A percentile compares a stretch with the other conserved stretches of the same genome.
Conservation (phyloP, 495 filamentous ascomycete genomes). For the Daldinia caldariorum region DNA sequence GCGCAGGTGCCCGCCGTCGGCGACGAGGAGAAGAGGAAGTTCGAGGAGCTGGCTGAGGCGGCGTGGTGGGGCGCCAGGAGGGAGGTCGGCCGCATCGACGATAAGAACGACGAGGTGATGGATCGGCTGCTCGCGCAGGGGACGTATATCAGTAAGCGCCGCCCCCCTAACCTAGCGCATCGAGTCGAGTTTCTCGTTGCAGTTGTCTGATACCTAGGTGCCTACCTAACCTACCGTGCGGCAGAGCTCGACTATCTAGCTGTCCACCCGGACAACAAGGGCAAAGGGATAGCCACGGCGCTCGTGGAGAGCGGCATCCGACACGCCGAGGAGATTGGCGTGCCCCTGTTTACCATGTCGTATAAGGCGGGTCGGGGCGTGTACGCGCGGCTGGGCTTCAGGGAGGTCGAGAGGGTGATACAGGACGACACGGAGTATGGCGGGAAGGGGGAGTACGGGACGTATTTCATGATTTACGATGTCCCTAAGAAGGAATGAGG, state of each 20-base stretch:
- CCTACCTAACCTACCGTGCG: not conserved
- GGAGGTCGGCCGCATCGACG: not conserved
- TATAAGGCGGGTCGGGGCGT: not conserved
- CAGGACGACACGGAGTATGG: not conserved
- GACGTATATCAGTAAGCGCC: not conserved
- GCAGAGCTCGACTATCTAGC: not conserved
- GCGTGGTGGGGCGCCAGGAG: not conserved
- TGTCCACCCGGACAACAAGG: not conserved
- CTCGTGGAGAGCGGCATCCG: not conserved
- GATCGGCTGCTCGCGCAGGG: not conserved
- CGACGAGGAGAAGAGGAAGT: not conserved
- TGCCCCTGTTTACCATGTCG: not conserved
- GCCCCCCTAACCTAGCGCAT: too few species aligned
- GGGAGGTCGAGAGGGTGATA: not conserved
- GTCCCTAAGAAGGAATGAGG: not conserved
- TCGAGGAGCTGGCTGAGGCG: not conserved
- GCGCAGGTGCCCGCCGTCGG: not conserved
- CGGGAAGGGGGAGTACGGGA: not conserved
- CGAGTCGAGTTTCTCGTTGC: too few species aligned
- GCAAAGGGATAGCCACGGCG: not conserved
- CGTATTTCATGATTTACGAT: conserved; percentile 5
- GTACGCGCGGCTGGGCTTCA: not conserved
- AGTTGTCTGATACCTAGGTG: too few species aligned
- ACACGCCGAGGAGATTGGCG: not conserved
- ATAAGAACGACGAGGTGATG: not conserved